Conservation (phyloP, 345 rosid genomes). For the Nasturtium officinale region DNA sequence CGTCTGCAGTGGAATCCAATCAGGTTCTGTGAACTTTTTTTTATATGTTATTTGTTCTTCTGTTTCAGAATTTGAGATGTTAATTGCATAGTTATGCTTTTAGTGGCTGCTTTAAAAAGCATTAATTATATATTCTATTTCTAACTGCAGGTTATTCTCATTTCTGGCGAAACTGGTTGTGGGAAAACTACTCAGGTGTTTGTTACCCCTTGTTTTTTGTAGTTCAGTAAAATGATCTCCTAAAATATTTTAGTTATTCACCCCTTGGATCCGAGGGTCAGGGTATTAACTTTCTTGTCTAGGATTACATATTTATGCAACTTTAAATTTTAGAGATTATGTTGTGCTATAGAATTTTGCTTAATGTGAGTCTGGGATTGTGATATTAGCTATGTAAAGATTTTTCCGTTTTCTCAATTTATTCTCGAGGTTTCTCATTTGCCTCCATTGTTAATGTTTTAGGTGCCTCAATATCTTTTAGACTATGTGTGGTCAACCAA, state of each 20-base stretch:
- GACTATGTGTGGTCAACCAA: slow-evolving; percentile 73
- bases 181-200: slow-evolving; percentile 89
- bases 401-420: background rate
- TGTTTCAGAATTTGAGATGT: slow-evolving; percentile 6
- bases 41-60: slow-evolving; percentile 25
- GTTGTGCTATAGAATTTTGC: slow-evolving; percentile 1
- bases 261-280: background rate
- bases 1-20: slow-evolving; percentile 71
- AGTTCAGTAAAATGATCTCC: background rate
- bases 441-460: slow-evolving; percentile 29
- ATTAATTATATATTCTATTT: slow-evolving; percentile 2
- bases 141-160: slow-evolving; percentile 63
- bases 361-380: background rate
- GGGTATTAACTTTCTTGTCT: background rate
- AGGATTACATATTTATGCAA: background rate
- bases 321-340: background rate
- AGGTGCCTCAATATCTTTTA: slow-evolving; percentile 92
- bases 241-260: background rate
- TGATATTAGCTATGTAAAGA: slow-evolving; percentile 8
- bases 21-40: slow-evolving; percentile 57
- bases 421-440: slow-evolving; percentile 8
- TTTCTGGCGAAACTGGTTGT: slow-evolving; percentile 87
- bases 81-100: background rate
- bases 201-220: slow-evolving; percentile 28
- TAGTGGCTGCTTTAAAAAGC: background rate